Conservation (phyloP, 2,329 filamentous ascomycete species). For the Purpureocillium lavendulum region DNA sequence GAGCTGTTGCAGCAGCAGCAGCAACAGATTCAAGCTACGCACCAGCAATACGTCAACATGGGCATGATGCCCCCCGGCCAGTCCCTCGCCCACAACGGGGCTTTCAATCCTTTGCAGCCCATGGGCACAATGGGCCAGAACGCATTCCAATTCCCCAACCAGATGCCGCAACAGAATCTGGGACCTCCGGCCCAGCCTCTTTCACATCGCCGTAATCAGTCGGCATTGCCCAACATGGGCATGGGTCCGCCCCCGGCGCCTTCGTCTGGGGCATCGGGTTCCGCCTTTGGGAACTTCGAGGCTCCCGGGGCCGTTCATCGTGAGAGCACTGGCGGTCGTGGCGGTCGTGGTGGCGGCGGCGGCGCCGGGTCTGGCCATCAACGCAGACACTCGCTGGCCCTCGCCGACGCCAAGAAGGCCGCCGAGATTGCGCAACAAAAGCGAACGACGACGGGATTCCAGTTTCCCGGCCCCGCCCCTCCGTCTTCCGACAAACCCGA, state of each 20-base stretch:
- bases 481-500: constrained; percentile 49
- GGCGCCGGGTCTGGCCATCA: constrained; percentile 75
- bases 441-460: constrained; percentile 85
- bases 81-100: constrained; percentile 56
- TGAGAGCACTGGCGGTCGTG: constrained; percentile 43
- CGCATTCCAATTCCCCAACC: constrained; percentile 82
- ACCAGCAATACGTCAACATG: constrained; percentile 97
- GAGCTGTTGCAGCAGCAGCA: constrained; percentile 96
- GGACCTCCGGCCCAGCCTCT: constrained; percentile 68
- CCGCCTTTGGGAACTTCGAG: constrained; percentile 71
- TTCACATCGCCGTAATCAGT: constrained; percentile 96
- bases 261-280: constrained; percentile 79
- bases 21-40: constrained; percentile 91
- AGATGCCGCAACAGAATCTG: constrained; percentile 67
- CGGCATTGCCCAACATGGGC: constrained; percentile 84
- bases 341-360: constrained; percentile 59
- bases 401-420: constrained; percentile 95
- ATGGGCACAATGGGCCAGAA: constrained; percentile 74
- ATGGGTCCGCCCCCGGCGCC: constrained; percentile 86
- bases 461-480: constrained; percentile 76
- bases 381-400: constrained; percentile 85
- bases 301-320: constrained; percentile 32
- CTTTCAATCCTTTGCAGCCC: constrained; percentile 71
- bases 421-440: constrained; percentile 96
- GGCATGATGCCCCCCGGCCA: constrained; percentile 87